Conservation (phyloP, 768 basidiomycete species). For the Vishniacozyma victoriae region DNA sequence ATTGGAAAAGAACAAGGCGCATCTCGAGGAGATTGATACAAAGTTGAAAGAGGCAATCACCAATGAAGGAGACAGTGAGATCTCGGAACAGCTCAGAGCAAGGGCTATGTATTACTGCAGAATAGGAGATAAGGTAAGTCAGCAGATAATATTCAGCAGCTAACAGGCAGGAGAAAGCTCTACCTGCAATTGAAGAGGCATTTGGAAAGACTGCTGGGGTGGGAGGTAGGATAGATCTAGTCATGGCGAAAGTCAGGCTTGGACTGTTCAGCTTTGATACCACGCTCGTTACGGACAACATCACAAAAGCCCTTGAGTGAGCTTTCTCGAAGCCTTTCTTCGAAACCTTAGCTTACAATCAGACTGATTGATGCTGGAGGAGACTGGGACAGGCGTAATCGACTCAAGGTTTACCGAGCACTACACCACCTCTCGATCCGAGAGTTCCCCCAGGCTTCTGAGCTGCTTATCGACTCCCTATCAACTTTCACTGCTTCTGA, state of each 20-base stretch:
- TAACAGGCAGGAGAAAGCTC: slow-evolving; percentile 61
- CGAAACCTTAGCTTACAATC: slow-evolving; percentile 1
- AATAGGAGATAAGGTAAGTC: slow-evolving; percentile 71
- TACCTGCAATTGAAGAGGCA: slow-evolving; percentile 74
- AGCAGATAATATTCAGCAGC: neutral
- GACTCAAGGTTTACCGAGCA: slow-evolving; percentile 91
- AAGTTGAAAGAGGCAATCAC: slow-evolving; percentile 78
- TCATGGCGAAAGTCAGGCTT: slow-evolving; percentile 77
- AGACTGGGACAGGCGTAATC: slow-evolving; percentile 95
- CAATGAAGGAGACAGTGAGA: slow-evolving; percentile 88
- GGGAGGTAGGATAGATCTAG: slow-evolving; percentile 87
- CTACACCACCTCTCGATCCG: slow-evolving; percentile 78
- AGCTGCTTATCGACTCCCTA: slow-evolving; percentile 80
- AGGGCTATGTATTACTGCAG: slow-evolving; percentile 77
- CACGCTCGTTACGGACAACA: slow-evolving; percentile 61
- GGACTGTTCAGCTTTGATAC: slow-evolving; percentile 85
- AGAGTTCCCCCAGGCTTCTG: slow-evolving; percentile 82
- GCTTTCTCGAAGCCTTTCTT: slow-evolving; percentile 46
- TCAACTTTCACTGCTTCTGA: slow-evolving; percentile 93
- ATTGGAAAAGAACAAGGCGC: slow-evolving; percentile 64
- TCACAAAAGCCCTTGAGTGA: slow-evolving; percentile 74
- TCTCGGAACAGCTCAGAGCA: slow-evolving; percentile 76
- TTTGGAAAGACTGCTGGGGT: slow-evolving; percentile 87
- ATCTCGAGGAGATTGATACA: slow-evolving; percentile 68
- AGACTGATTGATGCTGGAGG: slow-evolving; percentile 91